Percentiles rank a stretch among this genome's conserved stretches.
These are phyloP conservation scores for Brettanomyces bruxellensis DNA, from an alignment of 805 yeast genomes.

Conservation along the genomic window DNA sequence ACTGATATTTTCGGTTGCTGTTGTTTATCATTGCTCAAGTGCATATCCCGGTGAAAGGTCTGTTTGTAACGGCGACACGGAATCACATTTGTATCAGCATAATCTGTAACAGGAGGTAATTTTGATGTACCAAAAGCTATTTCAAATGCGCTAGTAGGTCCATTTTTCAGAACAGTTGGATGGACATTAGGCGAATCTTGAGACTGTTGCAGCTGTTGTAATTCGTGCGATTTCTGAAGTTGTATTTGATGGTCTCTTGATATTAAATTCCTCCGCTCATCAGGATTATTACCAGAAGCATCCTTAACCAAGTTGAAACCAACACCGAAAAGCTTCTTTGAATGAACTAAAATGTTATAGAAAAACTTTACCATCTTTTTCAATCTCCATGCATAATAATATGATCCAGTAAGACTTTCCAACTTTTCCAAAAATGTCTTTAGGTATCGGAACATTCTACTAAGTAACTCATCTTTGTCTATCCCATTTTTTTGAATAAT, in stretches of 20 bases:
- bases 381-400: constrained; percentile 39
- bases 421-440: constrained; percentile 27
- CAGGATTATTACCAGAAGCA: background rate
- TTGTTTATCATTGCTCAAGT: background rate
- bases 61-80: background rate
- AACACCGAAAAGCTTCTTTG: constrained; percentile 25
- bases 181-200: constrained; percentile 5
- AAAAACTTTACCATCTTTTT: constrained; percentile 32
- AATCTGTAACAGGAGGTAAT: constrained; percentile 28
- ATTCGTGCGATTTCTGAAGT: constrained; percentile 4
- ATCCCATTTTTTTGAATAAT: constrained; percentile 25
- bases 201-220: constrained; percentile 7
- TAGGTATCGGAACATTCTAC: constrained; percentile 25
- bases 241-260: background rate
- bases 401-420: constrained; percentile 28
- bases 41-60: background rate
- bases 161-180: constrained; percentile 2
- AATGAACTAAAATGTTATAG: constrained; percentile 25
- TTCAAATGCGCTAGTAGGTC: constrained; percentile 23
- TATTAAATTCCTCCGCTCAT: background rate
- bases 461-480: constrained; percentile 24
- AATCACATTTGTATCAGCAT: constrained; percentile 6
- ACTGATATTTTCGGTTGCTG: background rate
- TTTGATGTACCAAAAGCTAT: constrained; percentile 29
- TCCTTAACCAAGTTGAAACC: constrained; percentile 20